phyloP scores from a whole-genome alignment of 768 basidiomycete species.

The Tricholoma matsutake region DNA sequence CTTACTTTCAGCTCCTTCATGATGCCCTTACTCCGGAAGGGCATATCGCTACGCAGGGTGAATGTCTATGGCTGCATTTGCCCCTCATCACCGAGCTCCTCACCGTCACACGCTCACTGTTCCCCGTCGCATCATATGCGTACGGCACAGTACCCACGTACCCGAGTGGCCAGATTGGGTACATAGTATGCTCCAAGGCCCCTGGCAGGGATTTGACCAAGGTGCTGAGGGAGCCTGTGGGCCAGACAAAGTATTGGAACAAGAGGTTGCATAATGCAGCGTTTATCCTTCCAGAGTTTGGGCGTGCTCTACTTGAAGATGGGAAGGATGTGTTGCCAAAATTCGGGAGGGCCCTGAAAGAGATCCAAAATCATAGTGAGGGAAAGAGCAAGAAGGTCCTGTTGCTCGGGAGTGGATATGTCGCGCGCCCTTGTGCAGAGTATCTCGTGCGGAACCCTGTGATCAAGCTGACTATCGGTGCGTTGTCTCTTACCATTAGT shows the following conservation, averaged over 20 bases:
- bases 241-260: slow-evolving; percentile 82
- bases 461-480: slow-evolving; percentile 85
- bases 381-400: slow-evolving; percentile 62
- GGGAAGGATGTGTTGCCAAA: slow-evolving; percentile 67
- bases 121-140: slow-evolving; percentile 84
- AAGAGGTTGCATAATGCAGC: slow-evolving; percentile 73
- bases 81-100: slow-evolving; percentile 78
- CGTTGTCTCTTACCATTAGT: slow-evolving; percentile 17
- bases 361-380: slow-evolving; percentile 26
- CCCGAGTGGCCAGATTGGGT: slow-evolving; percentile 97
- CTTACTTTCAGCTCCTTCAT: slow-evolving; percentile 93
- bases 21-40: slow-evolving; percentile 88
- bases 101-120: slow-evolving; percentile 65
- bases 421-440: slow-evolving; percentile 95
- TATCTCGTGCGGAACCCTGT: slow-evolving; percentile 80
- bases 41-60: slow-evolving; percentile 92
- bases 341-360: slow-evolving; percentile 65
- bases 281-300: slow-evolving; percentile 94
- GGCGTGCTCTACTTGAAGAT: slow-evolving; percentile 68
- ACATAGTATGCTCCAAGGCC: slow-evolving; percentile 85
- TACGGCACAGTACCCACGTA: slow-evolving; percentile 98
- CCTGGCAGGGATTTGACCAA: slow-evolving; percentile 63
- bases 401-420: slow-evolving; percentile 92
- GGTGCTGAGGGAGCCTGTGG: slow-evolving; percentile 65
- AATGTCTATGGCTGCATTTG: slow-evolving; percentile 94